Evolutionary conservation across 2,329 filamentous ascomycete genomes (phyloP).

Genomic region (Xylaria polymorpha): DNA sequence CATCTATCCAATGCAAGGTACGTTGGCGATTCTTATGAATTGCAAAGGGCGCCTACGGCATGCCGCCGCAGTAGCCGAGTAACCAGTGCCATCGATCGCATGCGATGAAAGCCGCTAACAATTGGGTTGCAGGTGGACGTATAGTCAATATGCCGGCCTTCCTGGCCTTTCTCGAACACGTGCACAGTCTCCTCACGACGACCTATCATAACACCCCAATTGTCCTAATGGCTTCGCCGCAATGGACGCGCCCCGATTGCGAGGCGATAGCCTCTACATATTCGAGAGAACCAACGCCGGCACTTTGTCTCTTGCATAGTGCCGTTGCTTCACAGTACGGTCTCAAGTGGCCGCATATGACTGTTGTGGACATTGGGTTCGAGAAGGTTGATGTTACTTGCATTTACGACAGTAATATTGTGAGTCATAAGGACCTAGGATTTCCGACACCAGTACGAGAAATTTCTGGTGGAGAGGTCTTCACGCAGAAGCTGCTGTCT

Average conservation of each 20-base stretch:
- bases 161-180: constrained; percentile 90
- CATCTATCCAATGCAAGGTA: constrained; percentile 82
- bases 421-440: constrained; percentile 73
- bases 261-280: constrained; percentile 93
- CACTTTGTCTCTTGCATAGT: constrained; percentile 89
- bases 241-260: constrained; percentile 88
- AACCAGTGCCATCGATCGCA: background rate
- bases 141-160: constrained; percentile 94
- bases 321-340: constrained; percentile 90
- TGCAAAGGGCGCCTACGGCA: constrained; percentile 11
- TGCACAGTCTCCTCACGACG: constrained; percentile 88
- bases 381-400: constrained; percentile 94
- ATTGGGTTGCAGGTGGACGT: constrained; percentile 66
- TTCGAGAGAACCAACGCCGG: constrained; percentile 98
- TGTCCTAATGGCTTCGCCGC: constrained; percentile 87
- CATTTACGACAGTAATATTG: constrained; percentile 82
- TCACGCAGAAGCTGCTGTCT: constrained; percentile 79
- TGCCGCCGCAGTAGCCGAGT: background rate
- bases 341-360: constrained; percentile 78
- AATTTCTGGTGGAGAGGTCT: constrained; percentile 85
- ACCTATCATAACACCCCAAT: constrained; percentile 97
- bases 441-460: constrained; percentile 57
- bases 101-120: constrained; percentile 30
- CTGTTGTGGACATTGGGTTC: constrained; percentile 89
- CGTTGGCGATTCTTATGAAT: constrained; percentile 34